Evolutionary conservation across 2,329 filamentous ascomycete genomes (phyloP), one percentile per base, ranked within the genome.

Genomic region (Colletotrichum godetiae): DNA sequence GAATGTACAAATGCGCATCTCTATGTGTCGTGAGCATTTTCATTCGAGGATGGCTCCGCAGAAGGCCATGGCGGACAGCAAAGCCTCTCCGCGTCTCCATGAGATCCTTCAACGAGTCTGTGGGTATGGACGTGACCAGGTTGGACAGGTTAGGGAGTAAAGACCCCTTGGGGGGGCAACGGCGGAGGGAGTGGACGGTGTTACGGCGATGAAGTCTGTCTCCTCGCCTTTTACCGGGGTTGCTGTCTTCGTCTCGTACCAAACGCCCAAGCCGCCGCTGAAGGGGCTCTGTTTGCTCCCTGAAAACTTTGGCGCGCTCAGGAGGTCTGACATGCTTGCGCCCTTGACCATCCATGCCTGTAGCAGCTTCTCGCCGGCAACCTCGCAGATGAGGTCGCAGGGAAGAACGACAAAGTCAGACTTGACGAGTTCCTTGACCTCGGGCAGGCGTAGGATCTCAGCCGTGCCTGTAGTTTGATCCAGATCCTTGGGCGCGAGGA

Each of bases 1-100:
- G 94, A 75, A 99, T 91, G 82, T 99, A 99, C 71, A 98, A 93
- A 80, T 98, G 96, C 0, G 96, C 94, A 81, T 98, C 96, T 55
- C 97, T 91, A 81, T 97, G 93, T 4, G 92, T 94, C 15, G 92
- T 96, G 73, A 95, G 88, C 88, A 98, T 93, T 77, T 92, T 92
- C 55, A 97, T 87, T 42, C 91, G 90, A 11, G 94, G 91, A 78
- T 97, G 92, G 76, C 90, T 91, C 71, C 91, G 89, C 13, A 98
- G 85, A 35, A 98, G 87, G 4, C 92, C 91, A 78, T 96, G 93
- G 3, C 96, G 91, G 56, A 97, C 84, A 0, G 94, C 91, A 59
- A 95, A 87, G 13, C 89, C 88, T 75, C 93, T 94, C 76, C 92
- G 91, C 53, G 93, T 92, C 77, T 96, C 94, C 52, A 91, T 91